Base-by-base conservation (phyloP, 176 grass and related monocot species). In the Oropetium thomaeum region DNA sequence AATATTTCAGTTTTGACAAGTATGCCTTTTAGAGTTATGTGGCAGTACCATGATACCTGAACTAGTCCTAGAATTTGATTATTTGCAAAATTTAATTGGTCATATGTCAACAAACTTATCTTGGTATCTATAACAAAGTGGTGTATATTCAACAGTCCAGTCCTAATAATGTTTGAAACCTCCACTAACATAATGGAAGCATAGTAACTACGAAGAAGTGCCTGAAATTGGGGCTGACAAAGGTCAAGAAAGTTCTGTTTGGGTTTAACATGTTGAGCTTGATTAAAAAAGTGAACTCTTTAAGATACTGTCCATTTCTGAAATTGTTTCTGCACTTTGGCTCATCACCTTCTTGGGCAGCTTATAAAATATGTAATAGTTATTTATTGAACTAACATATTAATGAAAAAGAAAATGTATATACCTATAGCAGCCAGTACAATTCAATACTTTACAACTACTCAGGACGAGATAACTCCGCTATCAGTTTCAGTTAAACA, bases 241-340 rank as follows among this genome's bases (percentile, higher is more conserved):
- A 17, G 13, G 44, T 47, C 14, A 16, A 47, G 44, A 51, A n/a
- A 35, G 16, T 28, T 74, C 28, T 43, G 2, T 58, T 64, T 35
- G 3, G 30, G 1, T 81, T 69, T n/a, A 19, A 58, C 29, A 20
- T 74, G 16, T 27, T 37, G 53, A 5, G n/a, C 28, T 70, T 2
- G 10, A 5, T 23, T 23, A 64, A 47, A 70, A 45, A 20, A 11
- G 2, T 32, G 37, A 34, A 41, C 51, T 10, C n/a, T 29, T 32
- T 32, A 63, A 28, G 54, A 38, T 76, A 7, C 16, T 16, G 6
- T 40, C 34, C 15, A 63, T 62, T 75, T 63, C 37, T 57, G 71
- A 45, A 61, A 16, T 70, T 22, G 23, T 44, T 63, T n/a, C 42
- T 62, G 76, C 63, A 62, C 20, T 75, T 61, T n/a, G 42, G 80